Evolutionary conservation across 805 yeast species (phyloP), one percentile per base, ranked within the genome.

Genomic region (Candida adriatica): DNA sequence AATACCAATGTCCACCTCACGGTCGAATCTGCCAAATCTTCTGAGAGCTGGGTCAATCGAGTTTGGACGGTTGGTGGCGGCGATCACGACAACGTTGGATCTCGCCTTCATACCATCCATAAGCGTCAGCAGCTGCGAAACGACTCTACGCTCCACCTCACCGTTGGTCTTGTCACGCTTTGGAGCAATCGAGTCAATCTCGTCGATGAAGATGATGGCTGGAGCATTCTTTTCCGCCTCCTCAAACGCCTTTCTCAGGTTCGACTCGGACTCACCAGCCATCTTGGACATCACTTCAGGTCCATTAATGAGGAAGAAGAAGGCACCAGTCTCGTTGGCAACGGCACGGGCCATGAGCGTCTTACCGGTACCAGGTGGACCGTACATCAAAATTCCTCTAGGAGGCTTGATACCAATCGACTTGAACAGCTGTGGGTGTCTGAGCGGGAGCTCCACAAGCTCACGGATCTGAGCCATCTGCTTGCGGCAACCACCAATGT

Each of bases 41-140:
- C 95, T 66, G 39, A 85, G 64, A n/a, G 87, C 86, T 2, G 85
- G 76, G 51, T 80, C 88, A 27, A 80, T 73, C 29, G 80, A 65
- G 52, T 79, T 79, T 38, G 87, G 84, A 50, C 88, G 61, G 53
- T 80, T 80, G 6, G 90, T 92, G 22, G 99, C 99, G 34, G 98
- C 99, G 64, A 92, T 92, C 35, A 92, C 99, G 41, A 92, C 98
- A 49, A 86, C 82, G 56, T 92, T 92, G 24, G 97, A 82, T 64
- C 98, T 80, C n/a, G 97, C 95, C 66, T 90, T 90, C 98, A 92
- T 92, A 70, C 98, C 99, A 58, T 92, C 99, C 99, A 92, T 92
- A 49, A 92, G 72, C 13, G 99, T 92, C 58, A 92, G 75, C 55
- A 92, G 73, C 67, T 92, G 98, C 18, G 97, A 90, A 40, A 92